Percentiles rank a stretch among this genome's conserved stretches.
Evolutionary conservation across 345 rosid species (phyloP).

Genomic region (Ailanthus altissimus): DNA sequence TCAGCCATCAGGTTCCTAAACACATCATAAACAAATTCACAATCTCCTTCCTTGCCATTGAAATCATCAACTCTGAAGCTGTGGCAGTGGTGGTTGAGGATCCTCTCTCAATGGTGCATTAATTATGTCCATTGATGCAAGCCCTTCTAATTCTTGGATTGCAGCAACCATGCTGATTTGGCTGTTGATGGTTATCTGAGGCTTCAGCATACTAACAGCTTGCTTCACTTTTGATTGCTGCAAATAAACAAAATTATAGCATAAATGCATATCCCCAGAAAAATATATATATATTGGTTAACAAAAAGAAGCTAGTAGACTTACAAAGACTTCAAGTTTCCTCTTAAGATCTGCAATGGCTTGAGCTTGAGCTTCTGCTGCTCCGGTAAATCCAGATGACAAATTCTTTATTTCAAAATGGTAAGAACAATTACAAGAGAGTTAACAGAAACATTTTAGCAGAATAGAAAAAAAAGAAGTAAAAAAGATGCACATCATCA

Average conservation of each 20-base stretch:
- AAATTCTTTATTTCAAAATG: constrained; percentile 22
- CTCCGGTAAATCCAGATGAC: constrained; percentile 12
- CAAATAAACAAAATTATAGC: constrained; percentile 20
- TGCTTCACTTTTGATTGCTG: constrained; percentile 66
- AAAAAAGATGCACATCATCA: background rate
- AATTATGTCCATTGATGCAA: constrained; percentile 48
- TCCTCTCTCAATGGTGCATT: constrained; percentile 36
- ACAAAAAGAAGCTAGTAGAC: constrained; percentile 21
- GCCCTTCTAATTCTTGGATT: constrained; percentile 63
- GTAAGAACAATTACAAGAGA: constrained; percentile 2
- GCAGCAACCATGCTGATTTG: constrained; percentile 42
- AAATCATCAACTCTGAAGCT: background rate
- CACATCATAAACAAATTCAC: constrained; percentile 11
- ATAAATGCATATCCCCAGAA: background rate
- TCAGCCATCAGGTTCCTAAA: constrained; percentile 6
- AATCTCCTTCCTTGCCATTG: background rate
- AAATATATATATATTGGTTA: background rate
- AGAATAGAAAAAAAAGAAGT: background rate
- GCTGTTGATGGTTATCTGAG: constrained; percentile 38
- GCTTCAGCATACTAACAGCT: constrained; percentile 47
- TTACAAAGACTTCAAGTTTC: constrained; percentile 64
- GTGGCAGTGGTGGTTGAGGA: constrained; percentile 13
- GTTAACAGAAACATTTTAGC: background rate
- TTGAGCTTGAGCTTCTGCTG: constrained; percentile 32
- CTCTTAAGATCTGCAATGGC: constrained; percentile 52